Conservation (phyloP, 2,329 filamentous ascomycete species). For the Purpureocillium lavendulum region DNA sequence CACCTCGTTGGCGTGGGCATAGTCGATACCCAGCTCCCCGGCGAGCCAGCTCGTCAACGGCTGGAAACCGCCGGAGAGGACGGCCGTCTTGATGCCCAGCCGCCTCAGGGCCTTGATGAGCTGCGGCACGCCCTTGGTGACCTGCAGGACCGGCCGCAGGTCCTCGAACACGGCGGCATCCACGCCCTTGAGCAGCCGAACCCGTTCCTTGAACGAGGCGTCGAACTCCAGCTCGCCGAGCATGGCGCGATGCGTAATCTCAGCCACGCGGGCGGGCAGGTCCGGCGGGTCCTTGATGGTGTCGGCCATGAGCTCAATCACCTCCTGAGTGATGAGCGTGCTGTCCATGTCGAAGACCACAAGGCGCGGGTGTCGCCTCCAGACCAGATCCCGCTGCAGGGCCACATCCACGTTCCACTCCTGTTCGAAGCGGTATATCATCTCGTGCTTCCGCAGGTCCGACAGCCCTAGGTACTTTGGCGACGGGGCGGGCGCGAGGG, state of each 20-base stretch:
- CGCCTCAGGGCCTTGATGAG: constrained; percentile 67
- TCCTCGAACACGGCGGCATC: constrained; percentile 70
- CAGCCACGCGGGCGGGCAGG: constrained; percentile 72
- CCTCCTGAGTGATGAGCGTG: constrained; percentile 93
- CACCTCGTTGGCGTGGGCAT: constrained; percentile 83
- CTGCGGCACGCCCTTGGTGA: constrained; percentile 72
- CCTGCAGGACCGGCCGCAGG: constrained; percentile 64
- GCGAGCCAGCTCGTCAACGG: constrained; percentile 85
- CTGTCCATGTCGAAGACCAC: constrained; percentile 99
- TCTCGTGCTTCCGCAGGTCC: constrained; percentile 71
- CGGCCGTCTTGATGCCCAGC: constrained; percentile 79
- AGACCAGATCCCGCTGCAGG: constrained; percentile 65
- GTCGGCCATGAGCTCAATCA: constrained; percentile 89
- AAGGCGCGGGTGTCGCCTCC: constrained; percentile 71
- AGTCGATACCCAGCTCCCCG: constrained; percentile 70
- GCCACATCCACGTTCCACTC: constrained; percentile 86
- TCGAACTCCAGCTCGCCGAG: constrained; percentile 92
- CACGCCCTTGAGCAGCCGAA: constrained; percentile 73
- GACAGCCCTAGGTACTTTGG: constrained; percentile 56
- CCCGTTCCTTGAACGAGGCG: constrained; percentile 70
- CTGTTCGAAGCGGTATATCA: constrained; percentile 74
- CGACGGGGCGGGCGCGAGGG: constrained; percentile 51
- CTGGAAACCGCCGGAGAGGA: constrained; percentile 86
- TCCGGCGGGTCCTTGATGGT: constrained; percentile 61
- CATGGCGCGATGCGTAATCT: constrained; percentile 92